Percentiles rank a stretch among this genome's conserved stretches.
These are phyloP conservation scores for Cyberlindnera maclurae DNA, from an alignment of 805 yeast species.

Conservation along the genomic window DNA sequence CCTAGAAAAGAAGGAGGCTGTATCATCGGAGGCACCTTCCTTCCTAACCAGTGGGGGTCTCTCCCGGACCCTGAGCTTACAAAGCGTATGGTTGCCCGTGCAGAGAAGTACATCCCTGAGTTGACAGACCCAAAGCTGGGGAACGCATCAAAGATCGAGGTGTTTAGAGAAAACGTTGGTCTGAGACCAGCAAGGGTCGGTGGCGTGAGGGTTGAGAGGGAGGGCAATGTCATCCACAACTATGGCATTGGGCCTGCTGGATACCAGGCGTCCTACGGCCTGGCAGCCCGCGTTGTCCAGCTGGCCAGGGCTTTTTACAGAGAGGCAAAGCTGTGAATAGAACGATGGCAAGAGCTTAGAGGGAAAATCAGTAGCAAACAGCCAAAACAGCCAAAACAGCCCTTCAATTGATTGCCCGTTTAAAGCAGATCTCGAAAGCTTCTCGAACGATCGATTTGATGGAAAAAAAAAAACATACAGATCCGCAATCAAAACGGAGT, in stretches of 20 bases:
- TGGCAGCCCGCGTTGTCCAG: conserved; percentile 40
- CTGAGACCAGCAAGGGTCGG: conserved; percentile 59
- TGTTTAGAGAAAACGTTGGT: conserved; percentile 50
- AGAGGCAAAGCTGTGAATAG: conserved; percentile 16
- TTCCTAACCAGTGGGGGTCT: conserved; percentile 25
- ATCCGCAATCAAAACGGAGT: neutral
- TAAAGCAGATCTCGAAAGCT: neutral
- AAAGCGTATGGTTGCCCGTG: conserved; percentile 32
- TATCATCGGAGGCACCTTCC: conserved; percentile 51
- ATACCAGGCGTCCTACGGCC: conserved; percentile 65
- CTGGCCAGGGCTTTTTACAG: conserved; percentile 26
- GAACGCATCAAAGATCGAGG: conserved; percentile 33
- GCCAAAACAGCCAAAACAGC: no score
- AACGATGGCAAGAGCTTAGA: no score
- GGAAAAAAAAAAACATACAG: neutral
- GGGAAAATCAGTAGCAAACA: no score
- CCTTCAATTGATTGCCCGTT: no score
- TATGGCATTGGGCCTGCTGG: conserved; percentile 78
- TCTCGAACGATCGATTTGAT: neutral
- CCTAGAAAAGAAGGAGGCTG: conserved; percentile 74
- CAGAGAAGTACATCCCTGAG: conserved; percentile 23
- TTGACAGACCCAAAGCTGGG: conserved; percentile 25
- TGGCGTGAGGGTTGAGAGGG: conserved; percentile 48
- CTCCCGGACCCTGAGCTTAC: conserved; percentile 38
- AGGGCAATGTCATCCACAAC: conserved; percentile 43